Base-by-base conservation (phyloP, 805 yeast genomes). In the Nakazawaea ishiwadae region DNA sequence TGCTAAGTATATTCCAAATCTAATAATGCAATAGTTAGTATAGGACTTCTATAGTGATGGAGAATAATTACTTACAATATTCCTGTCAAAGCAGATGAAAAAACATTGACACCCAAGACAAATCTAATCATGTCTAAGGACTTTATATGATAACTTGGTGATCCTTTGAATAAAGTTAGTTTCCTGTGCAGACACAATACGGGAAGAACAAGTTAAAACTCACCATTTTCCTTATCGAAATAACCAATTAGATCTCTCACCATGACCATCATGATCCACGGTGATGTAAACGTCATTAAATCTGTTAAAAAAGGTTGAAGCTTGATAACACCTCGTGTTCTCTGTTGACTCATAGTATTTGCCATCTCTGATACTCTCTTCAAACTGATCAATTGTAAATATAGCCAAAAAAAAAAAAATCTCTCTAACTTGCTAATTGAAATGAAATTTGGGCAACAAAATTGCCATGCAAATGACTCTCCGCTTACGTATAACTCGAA, bases 181-280 rank as follows among this genome's bases (percentile, higher is more conserved):
- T n/a, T n/a, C n/a, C n/a, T n/a, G n/a, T n/a, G n/a, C n/a, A n/a
- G n/a, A n/a, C n/a, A n/a, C n/a, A n/a, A n/a, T n/a, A n/a, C n/a
- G n/a, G n/a, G n/a, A n/a, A n/a, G n/a, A n/a, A n/a, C n/a, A n/a
- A 17, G 15, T n/a, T 17, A 11, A 26, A 18, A 27, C 42, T 24
- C 16, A 39, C 42, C 12, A 18, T 32, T 26, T 11, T 33, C 20
- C n/a, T 24, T n/a, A 19, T 33, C 33, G n/a, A 27, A 40, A 19
- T 6, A n/a, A 8, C 17, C 31, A 4, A 40, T n/a, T 11, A 40
- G 15, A 17, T 40, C 44, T 14, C 31, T 20, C 12, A 35, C 32
- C 39, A 40, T 21, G 8, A 40, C n/a, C 7, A 35, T 40, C 44
- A 40, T 40, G n/a, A 40, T 14, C 39, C 39, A 35, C n/a, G 44